phyloP scores from a whole-genome alignment of 1,284 basidiomycete species.

The Cystodermella granulosa region DNA sequence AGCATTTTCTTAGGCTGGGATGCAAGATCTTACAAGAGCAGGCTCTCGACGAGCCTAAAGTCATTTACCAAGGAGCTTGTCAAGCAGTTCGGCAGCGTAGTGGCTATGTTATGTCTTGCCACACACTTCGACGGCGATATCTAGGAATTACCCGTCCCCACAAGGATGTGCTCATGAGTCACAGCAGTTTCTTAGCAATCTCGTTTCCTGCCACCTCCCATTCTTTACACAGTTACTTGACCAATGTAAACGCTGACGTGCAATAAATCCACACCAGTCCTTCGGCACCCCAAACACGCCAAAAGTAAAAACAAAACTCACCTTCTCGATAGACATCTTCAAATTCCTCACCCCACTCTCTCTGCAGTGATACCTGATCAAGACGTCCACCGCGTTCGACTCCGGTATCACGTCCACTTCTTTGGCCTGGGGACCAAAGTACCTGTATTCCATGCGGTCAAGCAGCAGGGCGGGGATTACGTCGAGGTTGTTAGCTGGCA shows the following conservation, averaged over 20 bases:
- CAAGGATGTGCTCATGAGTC: constrained; percentile 16
- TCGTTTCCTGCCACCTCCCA: too few species aligned
- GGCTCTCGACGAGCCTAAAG: too few species aligned
- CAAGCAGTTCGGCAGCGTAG: too few species aligned
- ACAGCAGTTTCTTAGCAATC: constrained; percentile 21
- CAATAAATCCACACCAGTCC: too few species aligned
- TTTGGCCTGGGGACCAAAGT: constrained; percentile 92
- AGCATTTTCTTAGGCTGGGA: too few species aligned
- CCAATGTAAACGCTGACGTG: too few species aligned
- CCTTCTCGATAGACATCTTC: constrained; percentile 96
- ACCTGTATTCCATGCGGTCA: constrained; percentile 92
- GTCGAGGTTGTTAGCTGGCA: constrained; percentile 78
- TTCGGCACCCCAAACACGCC: too few species aligned
- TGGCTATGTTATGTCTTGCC: constrained; percentile 9
- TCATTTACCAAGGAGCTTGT: too few species aligned
- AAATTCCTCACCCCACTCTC: constrained; percentile 93
- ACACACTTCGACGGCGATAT: constrained; percentile 13
- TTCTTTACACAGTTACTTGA: too few species aligned
- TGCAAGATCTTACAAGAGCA: too few species aligned
- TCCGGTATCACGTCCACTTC: constrained; percentile 81
- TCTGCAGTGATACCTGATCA: constrained; percentile 96
- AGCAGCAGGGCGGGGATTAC: constrained; percentile 95
- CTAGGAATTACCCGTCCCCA: constrained; percentile 12
- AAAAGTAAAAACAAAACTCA: constrained; percentile 25
- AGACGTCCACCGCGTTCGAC: constrained; percentile 74